phyloP scores from a whole-genome alignment of 2,329 filamentous ascomycete species.

The Fusarium udum region DNA sequence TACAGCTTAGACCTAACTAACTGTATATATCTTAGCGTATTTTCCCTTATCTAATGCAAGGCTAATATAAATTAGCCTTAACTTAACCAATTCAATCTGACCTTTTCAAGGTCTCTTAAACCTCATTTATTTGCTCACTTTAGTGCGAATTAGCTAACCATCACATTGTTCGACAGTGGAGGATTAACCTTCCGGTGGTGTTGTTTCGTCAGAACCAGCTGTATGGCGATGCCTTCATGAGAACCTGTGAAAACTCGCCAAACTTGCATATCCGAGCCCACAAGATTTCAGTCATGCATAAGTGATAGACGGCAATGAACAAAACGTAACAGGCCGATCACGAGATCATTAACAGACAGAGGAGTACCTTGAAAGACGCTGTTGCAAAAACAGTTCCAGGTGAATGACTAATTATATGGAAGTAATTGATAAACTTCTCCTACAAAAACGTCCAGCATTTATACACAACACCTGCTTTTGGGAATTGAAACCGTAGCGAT shows the following conservation, averaged over 20 bases:
- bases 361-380: neutral
- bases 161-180: neutral
- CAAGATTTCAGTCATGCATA: neutral
- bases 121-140: too few relatives aligned
- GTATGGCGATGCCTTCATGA: neutral
- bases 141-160: too few relatives aligned
- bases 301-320: fast-evolving
- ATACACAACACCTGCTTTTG: neutral
- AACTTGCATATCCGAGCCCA: neutral
- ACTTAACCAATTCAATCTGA: too few relatives aligned
- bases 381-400: neutral
- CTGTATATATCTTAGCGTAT: too few relatives aligned
- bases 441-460: neutral
- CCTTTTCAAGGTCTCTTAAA: too few relatives aligned
- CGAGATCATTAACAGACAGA: neutral
- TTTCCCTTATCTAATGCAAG: too few relatives aligned
- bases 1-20: too few relatives aligned
- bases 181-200: neutral
- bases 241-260: neutral
- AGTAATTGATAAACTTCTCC: neutral
- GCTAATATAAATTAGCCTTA: too few relatives aligned
- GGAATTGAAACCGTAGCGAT: neutral
- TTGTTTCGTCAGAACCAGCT: neutral
- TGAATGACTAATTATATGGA: neutral
- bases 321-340: fast-evolving